A percentile compares a stretch with the other conserved stretches of the same genome.
These are phyloP conservation scores for Podila verticillata DNA, from an alignment of 192 early-diverging fungal genomes.

Conservation along the genomic window DNA sequence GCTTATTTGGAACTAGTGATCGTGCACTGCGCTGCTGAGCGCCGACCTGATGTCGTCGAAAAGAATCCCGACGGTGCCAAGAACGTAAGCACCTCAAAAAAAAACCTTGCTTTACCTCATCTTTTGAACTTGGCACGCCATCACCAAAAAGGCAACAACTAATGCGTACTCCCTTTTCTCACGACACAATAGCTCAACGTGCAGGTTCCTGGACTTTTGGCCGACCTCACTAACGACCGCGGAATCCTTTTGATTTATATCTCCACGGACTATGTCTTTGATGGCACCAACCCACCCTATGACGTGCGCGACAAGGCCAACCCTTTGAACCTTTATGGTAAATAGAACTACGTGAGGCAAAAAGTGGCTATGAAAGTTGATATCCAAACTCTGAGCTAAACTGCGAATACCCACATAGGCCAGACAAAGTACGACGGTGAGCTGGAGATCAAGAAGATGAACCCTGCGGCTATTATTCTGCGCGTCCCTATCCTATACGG, in stretches of 20 bases:
- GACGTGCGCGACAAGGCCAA: slow-evolving; percentile 71
- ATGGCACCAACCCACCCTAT: slow-evolving; percentile 86
- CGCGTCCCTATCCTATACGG: slow-evolving; percentile 88
- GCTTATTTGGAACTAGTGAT: slow-evolving; percentile 70
- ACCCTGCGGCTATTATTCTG: slow-evolving; percentile 72
- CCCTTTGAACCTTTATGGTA: slow-evolving; percentile 88
- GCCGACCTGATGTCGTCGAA: slow-evolving; percentile 84
- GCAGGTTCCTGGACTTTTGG: slow-evolving; percentile 65
- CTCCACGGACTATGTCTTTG: slow-evolving; percentile 95
- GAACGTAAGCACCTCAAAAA: slow-evolving; percentile 47
- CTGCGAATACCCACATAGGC: slow-evolving; percentile 42
- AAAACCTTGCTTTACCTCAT: neutral
- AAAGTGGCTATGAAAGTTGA: neutral
- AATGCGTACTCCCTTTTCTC: neutral
- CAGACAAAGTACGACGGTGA: slow-evolving; percentile 83
- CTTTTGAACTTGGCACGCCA: neutral
- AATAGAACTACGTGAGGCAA: neutral
- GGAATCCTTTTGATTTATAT: slow-evolving; percentile 80
- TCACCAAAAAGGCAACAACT: neutral
- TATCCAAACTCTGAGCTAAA: too few relatives aligned
- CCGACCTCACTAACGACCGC: slow-evolving; percentile 54
- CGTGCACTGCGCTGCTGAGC: slow-evolving; percentile 88
- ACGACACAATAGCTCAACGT: slow-evolving; percentile 71
- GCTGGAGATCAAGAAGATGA: slow-evolving; percentile 60
- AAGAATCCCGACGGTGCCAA: slow-evolving; percentile 64